Percentiles rank a stretch among this genome's conserved stretches.
Conservation (phyloP, 352 stramenopile genomes). For the Pythium sukuiense region DNA sequence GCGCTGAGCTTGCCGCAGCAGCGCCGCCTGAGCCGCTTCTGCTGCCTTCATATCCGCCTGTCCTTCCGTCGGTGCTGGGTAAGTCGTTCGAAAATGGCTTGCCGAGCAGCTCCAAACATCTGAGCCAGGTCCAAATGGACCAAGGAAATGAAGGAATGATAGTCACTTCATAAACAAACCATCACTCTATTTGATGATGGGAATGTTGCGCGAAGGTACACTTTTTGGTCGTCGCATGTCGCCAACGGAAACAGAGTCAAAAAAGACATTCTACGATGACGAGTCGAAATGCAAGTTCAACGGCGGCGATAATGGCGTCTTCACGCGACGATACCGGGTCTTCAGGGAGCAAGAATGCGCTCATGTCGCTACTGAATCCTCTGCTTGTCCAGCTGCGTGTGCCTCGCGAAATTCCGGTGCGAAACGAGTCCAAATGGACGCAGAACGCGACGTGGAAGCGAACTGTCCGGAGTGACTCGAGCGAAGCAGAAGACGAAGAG, state of each 20-base stretch:
- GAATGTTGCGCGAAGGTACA: not conserved
- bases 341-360: not conserved
- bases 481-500: not conserved
- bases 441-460: not conserved
- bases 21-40: not conserved
- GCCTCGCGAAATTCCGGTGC: not conserved
- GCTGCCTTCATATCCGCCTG: no score
- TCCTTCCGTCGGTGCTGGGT: no score
- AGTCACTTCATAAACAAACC: not conserved
- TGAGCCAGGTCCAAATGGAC: not conserved
- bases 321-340: not conserved
- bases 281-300: not conserved
- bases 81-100: no score
- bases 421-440: not conserved
- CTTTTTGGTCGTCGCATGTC: not conserved
- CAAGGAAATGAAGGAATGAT: not conserved
- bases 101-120: no score
- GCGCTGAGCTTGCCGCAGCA: not conserved
- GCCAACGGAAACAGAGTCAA: not conserved
- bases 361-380: conserved; percentile 1
- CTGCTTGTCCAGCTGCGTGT: conserved; percentile 4
- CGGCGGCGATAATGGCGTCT: not conserved
- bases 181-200: not conserved
- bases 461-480: not conserved
- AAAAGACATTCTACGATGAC: not conserved